Conservation (phyloP, 306 rosid genomes). For the Quillaja saponaria region DNA sequence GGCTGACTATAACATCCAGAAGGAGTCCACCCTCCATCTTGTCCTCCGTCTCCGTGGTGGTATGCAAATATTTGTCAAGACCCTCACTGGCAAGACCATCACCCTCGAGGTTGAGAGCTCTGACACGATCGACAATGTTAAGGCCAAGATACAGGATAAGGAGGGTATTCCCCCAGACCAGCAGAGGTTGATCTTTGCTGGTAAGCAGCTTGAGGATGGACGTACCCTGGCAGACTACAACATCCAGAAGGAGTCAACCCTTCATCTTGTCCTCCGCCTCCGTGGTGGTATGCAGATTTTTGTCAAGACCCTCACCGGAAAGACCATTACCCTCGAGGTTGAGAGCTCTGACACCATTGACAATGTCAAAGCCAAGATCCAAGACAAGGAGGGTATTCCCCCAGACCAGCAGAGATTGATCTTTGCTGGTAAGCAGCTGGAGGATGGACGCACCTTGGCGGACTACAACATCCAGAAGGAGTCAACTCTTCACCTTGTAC, state of each 20-base stretch:
- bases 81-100: conserved; percentile 58
- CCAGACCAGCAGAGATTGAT: conserved; percentile 76
- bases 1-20: conserved; percentile 68
- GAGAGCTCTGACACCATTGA: conserved; percentile 72
- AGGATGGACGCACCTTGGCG: conserved; percentile 63
- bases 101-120: conserved; percentile 67
- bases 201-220: conserved; percentile 62
- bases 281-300: conserved; percentile 72
- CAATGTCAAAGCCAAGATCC: conserved; percentile 61
- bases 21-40: conserved; percentile 69
- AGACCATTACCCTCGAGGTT: conserved; percentile 69
- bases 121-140: conserved; percentile 63
- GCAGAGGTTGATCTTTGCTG: conserved; percentile 72
- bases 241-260: conserved; percentile 74
- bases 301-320: conserved; percentile 60
- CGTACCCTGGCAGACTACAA: conserved; percentile 61
- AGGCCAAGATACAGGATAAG: conserved; percentile 74
- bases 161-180: conserved; percentile 74
- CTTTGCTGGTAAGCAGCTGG: conserved; percentile 61
- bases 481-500: conserved; percentile 64
- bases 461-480: conserved; percentile 77
- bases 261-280: conserved; percentile 58
- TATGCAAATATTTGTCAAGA: conserved; percentile 69
- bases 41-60: conserved; percentile 76
- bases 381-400: conserved; percentile 67